Evolutionary conservation across 2,329 filamentous ascomycete species (phyloP).

Genomic region (Tolypocladium cylindrosporum): DNA sequence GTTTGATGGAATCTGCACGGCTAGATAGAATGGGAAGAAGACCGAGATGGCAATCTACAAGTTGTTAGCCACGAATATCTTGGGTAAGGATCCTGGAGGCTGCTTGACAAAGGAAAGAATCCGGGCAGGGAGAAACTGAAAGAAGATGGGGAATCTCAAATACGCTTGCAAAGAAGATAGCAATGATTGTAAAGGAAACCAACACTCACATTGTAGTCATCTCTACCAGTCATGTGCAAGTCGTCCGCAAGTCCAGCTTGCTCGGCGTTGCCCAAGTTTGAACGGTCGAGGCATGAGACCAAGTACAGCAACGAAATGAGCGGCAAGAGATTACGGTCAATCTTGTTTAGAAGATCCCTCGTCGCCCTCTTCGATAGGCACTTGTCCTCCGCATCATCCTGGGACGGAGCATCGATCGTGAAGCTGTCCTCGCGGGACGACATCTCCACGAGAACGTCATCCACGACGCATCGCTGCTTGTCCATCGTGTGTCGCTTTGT

Average conservation of each 20-base stretch:
- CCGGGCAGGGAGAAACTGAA: too few species aligned
- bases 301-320: conserved; percentile 51
- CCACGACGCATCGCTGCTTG: too few species aligned
- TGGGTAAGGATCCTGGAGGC: too few species aligned
- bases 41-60: conserved; percentile 33
- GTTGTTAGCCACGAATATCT: neutral
- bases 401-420: neutral
- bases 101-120: too few species aligned
- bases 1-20: conserved; percentile 45
- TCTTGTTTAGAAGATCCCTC: conserved; percentile 41
- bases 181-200: neutral
- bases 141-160: too few species aligned
- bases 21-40: conserved; percentile 44
- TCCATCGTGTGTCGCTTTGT: too few species aligned
- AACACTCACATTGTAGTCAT: conserved; percentile 20
- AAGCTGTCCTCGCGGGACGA: too few species aligned
- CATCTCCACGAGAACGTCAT: conserved; percentile 5
- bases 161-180: too few species aligned
- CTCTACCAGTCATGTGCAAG: conserved; percentile 19
- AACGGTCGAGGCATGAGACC: conserved; percentile 36
- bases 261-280: conserved; percentile 45
- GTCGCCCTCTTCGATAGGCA: conserved; percentile 26
- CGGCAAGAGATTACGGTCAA: conserved; percentile 46
- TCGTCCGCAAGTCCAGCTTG: conserved; percentile 39
- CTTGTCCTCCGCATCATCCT: conserved; percentile 4